phyloP scores from a whole-genome alignment of 164 flowering plant species.

The Chimonanthus salicifolius region DNA sequence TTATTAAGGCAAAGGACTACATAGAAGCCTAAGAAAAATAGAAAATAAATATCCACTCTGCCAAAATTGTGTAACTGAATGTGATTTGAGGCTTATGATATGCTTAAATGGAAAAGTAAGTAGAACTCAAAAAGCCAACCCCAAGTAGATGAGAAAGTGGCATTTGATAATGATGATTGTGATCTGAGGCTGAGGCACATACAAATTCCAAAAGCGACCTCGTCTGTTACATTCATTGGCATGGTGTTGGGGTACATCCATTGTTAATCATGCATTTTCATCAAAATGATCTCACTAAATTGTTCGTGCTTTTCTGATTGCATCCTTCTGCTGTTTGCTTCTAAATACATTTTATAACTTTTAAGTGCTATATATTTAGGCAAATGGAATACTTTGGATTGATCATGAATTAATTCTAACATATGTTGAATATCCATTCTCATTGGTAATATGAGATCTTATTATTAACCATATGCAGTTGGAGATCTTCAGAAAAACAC shows the following conservation, averaged over 20 bases:
- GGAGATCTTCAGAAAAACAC: slow-evolving; percentile 80
- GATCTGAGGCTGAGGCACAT: too few relatives aligned
- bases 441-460: not conserved
- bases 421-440: not conserved
- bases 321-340: not conserved
- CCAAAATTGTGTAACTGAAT: not conserved
- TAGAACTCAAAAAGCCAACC: too few relatives aligned
- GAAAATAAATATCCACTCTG: not conserved
- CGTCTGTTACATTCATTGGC: not conserved
- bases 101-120: too few relatives aligned
- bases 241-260: not conserved
- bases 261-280: not conserved
- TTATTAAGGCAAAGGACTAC: too few relatives aligned
- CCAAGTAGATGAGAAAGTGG: too few relatives aligned
- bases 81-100: not conserved
- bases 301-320: not conserved
- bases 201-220: not conserved
- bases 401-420: not conserved
- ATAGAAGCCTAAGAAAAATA: not conserved
- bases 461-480: slow-evolving; percentile 38
- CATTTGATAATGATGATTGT: too few relatives aligned
- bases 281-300: not conserved
- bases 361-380: not conserved
- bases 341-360: too few relatives aligned
- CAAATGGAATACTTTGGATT: not conserved